Conservation (phyloP, 176 grass and related monocot species). For the Elymus sibiricus region DNA sequence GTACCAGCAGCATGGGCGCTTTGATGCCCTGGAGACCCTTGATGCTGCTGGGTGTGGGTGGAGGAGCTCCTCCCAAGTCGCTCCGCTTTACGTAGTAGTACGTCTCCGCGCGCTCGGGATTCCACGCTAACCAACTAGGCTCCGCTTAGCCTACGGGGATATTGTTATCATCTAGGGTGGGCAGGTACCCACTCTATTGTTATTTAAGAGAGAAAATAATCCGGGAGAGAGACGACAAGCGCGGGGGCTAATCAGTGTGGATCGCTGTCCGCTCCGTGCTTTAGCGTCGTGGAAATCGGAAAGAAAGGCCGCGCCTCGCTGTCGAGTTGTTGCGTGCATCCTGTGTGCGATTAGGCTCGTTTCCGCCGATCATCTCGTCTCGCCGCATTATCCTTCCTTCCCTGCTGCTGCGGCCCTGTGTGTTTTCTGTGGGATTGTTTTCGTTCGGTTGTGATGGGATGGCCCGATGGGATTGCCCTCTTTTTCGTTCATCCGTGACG, state of each 20-base stretch:
- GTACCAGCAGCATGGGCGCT: neutral
- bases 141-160: slow-evolving; percentile 28
- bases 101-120: slow-evolving; percentile 11
- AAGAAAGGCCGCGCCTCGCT: slow-evolving; percentile 23
- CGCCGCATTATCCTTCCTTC: slow-evolving; percentile 22
- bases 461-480: neutral
- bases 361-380: slow-evolving; percentile 22
- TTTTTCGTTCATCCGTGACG: neutral
- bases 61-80: slow-evolving; percentile 1
- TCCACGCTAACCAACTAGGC: slow-evolving; percentile 30
- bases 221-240: slow-evolving; percentile 39
- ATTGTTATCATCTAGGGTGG: slow-evolving; percentile 42
- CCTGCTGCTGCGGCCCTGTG: slow-evolving; percentile 3
- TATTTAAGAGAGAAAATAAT: neutral
- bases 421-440: neutral
- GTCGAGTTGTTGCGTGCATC: slow-evolving; percentile 41
- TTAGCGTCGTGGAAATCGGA: slow-evolving; percentile 31
- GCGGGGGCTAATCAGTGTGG: slow-evolving; percentile 50
- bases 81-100: neutral
- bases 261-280: slow-evolving; percentile 31
- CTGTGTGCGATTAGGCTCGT: slow-evolving; percentile 12
- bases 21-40: slow-evolving; percentile 18
- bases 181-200: neutral
- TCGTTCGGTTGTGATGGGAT: slow-evolving; percentile 14
- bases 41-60: neutral